These are phyloP conservation scores for Exophiala sideris DNA, from an alignment of 2,329 filamentous ascomycete species.

Conservation along the genomic window DNA sequence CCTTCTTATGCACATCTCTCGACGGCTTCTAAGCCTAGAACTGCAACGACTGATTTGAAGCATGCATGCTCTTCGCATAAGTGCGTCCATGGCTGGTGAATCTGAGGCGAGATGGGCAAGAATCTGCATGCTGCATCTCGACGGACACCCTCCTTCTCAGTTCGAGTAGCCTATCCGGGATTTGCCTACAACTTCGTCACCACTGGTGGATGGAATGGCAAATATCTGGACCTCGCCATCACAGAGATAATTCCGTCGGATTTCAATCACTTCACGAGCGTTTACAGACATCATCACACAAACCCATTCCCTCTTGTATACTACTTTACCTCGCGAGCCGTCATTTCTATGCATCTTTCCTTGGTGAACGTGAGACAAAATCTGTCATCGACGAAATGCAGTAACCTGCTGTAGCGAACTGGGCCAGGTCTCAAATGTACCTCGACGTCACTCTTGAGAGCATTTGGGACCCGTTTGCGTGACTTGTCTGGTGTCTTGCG, in stretches of 20 bases:
- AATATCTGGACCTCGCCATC: slow-evolving; percentile 12
- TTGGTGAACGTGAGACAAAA: slow-evolving; percentile 22
- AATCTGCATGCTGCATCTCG: slow-evolving; percentile 20
- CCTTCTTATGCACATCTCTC: slow-evolving; percentile 14
- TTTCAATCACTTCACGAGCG: slow-evolving; percentile 17
- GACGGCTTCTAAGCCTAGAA: slow-evolving; percentile 9
- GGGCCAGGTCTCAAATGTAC: slow-evolving; percentile 22
- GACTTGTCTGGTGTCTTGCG: slow-evolving; percentile 19
- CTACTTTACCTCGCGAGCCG: slow-evolving; percentile 1
- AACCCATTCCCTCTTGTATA: slow-evolving; percentile 2
- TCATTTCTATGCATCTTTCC: slow-evolving; percentile 17
- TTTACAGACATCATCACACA: slow-evolving; percentile 9
- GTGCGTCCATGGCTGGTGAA: slow-evolving; percentile 11
- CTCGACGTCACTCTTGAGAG: slow-evolving; percentile 25
- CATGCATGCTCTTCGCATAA: slow-evolving; percentile 16
- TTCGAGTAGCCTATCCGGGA: background rate
- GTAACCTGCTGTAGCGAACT: slow-evolving; percentile 20
- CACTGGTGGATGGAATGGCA: background rate
- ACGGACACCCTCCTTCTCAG: background rate
- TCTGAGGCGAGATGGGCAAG: slow-evolving; percentile 22
- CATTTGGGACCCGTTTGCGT: slow-evolving; percentile 20
- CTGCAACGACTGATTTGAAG: slow-evolving; percentile 11
- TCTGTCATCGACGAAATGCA: slow-evolving; percentile 24
- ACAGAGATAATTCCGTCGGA: slow-evolving; percentile 13
- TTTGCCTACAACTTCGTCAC: background rate